phyloP scores from a whole-genome alignment of 176 grass and related monocot genomes.

The Tillandsia fasciculata region DNA sequence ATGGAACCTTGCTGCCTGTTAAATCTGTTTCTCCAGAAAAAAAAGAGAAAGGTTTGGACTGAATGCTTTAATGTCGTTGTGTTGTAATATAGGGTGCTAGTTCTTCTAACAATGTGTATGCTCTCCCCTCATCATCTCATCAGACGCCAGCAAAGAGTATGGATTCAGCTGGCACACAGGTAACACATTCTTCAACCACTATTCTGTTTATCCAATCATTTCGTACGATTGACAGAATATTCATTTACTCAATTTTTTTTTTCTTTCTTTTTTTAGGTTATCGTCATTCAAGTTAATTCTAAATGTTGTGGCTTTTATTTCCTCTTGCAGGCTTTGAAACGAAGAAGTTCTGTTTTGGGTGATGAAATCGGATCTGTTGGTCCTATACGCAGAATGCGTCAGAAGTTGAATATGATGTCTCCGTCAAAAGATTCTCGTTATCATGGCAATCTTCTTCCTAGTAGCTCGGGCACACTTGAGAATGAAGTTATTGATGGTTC shows the following conservation, averaged over 20 bases:
- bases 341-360: conserved; percentile 44
- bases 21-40: conserved; percentile 5
- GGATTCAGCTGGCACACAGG: conserved; percentile 40
- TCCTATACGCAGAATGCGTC: conserved; percentile 77
- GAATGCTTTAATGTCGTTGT: conserved; percentile 16
- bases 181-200: conserved; percentile 16
- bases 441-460: conserved; percentile 37
- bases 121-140: conserved; percentile 20
- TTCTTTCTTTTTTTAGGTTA: conserved; percentile 7
- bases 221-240: neutral
- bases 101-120: conserved; percentile 31
- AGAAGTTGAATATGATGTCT: conserved; percentile 55
- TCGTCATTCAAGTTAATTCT: neutral
- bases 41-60: neutral
- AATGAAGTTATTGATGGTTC: conserved; percentile 5
- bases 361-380: conserved; percentile 56
- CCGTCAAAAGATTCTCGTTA: conserved; percentile 30
- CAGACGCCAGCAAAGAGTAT: conserved; percentile 16
- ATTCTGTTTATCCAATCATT: neutral
- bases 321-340: conserved; percentile 59
- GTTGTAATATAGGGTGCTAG: conserved; percentile 22
- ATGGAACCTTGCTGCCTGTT: neutral
- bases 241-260: conserved; percentile 9
- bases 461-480: conserved; percentile 18
- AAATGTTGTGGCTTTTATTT: neutral